These are phyloP conservation scores for Akebia trifoliata DNA, from an alignment of 164 flowering plant species.

Conservation along the genomic window DNA sequence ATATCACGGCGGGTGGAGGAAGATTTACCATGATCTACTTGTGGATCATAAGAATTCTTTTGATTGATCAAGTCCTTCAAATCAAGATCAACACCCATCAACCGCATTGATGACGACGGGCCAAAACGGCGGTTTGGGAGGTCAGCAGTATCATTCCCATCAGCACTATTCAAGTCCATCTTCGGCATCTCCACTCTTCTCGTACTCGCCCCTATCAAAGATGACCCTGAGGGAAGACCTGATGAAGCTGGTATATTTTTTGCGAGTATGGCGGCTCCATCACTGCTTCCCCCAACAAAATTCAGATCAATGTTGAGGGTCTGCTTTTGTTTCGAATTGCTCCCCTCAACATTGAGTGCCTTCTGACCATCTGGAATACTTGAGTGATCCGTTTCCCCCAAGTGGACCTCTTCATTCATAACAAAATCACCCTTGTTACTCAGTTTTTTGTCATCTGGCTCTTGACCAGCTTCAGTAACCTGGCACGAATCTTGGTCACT, in stretches of 20 bases:
- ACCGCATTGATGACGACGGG: constrained; percentile 62
- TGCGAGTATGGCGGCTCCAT: constrained; percentile 14
- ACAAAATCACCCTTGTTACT: constrained; percentile 48
- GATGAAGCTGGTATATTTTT: constrained; percentile 36
- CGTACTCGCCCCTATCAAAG: constrained; percentile 55
- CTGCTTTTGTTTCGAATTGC: constrained; percentile 19
- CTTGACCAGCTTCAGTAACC: constrained; percentile 42
- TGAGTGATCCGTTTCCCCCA: constrained; percentile 49
- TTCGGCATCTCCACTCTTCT: constrained; percentile 48
- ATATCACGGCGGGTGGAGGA: constrained; percentile 44
- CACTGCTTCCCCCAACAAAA: constrained; percentile 51
- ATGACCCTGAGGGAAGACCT: constrained; percentile 48
- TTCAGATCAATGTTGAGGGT: constrained; percentile 65
- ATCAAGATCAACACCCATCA: constrained; percentile 56
- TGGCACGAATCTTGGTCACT: constrained; percentile 38
- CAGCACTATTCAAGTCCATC: constrained; percentile 59
- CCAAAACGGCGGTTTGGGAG: constrained; percentile 35
- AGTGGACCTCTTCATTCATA: constrained; percentile 51
- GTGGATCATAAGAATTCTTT: constrained; percentile 29
- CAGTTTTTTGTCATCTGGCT: constrained; percentile 26
- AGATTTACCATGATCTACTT: constrained; percentile 19
- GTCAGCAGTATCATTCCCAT: constrained; percentile 50
- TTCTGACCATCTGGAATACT: constrained; percentile 32
- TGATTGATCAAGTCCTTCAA: constrained; percentile 60
- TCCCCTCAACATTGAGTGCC: constrained; percentile 11